A percentile compares a stretch with the other conserved stretches of the same genome.
Evolutionary conservation across 768 basidiomycete species (phyloP).

Genomic region (Cyclocybe aegerita): DNA sequence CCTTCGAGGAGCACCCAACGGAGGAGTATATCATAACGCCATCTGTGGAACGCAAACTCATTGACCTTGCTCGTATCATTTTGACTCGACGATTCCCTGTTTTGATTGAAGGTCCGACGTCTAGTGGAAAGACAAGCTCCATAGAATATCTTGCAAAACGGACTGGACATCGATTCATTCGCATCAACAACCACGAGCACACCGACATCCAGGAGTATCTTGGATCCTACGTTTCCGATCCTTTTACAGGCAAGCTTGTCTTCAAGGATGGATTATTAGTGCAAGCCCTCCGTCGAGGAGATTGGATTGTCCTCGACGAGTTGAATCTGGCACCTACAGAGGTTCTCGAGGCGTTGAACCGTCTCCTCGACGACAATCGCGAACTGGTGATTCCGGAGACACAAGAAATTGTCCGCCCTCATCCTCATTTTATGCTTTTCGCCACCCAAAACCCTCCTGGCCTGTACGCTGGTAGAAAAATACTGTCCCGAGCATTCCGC

Average conservation of each 20-base stretch:
- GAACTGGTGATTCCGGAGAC: constrained; percentile 96
- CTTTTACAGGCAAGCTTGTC: constrained; percentile 87
- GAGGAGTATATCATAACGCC: constrained; percentile 94
- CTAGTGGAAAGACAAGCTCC: constrained; percentile 95
- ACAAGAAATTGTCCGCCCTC: constrained; percentile 89
- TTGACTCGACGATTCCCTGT: constrained; percentile 89
- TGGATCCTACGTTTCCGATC: constrained; percentile 94
- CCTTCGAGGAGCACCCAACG: constrained; percentile 55
- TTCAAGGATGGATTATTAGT: constrained; percentile 95
- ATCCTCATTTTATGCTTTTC: constrained; percentile 96
- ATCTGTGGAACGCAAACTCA: constrained; percentile 91
- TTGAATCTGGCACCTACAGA: constrained; percentile 97
- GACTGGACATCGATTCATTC: constrained; percentile 93
- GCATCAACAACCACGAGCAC: constrained; percentile 99
- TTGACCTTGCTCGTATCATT: constrained; percentile 91
- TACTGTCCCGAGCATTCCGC: constrained; percentile 92
- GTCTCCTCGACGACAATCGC: constrained; percentile 95
- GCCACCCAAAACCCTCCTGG: constrained; percentile 98
- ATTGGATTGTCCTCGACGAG: constrained; percentile 99
- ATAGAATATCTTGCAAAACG: constrained; percentile 92
- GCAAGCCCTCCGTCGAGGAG: constrained; percentile 84
- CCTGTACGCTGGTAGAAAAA: constrained; percentile 91
- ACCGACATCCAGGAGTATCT: constrained; percentile 99
- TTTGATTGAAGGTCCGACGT: constrained; percentile 96
- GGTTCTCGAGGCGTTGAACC: constrained; percentile 95